Evolutionary conservation across 441 rosid genomes (phyloP), one percentile per base, ranked within the genome.

Genomic region (Croton setiger): DNA sequence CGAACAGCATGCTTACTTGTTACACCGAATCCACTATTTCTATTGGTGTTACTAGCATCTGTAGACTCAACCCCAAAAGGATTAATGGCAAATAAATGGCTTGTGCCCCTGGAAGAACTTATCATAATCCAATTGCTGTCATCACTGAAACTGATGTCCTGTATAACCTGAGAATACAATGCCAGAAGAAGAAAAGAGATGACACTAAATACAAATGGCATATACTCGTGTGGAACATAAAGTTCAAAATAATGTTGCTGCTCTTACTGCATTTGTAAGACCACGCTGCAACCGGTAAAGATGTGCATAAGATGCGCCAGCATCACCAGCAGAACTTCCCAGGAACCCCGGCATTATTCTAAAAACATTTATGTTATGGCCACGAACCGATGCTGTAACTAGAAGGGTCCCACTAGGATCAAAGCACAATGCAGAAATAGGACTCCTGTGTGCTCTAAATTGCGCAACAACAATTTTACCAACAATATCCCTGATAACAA

Each of bases 371-470:
- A 94, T 88, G 80, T 82, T 94, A 79, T 92, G 96, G 21, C 99
- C 99, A 64, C 84, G 95, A 79, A 87, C 86, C 9, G 99, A 94
- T 57, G 99, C 94, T 55, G 98, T 86, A 69, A 94, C 97, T 70
- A 94, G 81, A 66, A 94, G 87, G 43, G 79, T 85, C 80, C 98
- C 97, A 33, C 95, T 88, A 70, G 93, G 95, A 84, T 91, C 92
- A 83, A 94, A 94, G 82, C 92, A 81, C 67, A 94, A 73, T 39
- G 97, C 97, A 57, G 97, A 84, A 71, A 94, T 90, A 44, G 92
- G 94, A 79, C 93, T 91, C 78, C 80, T 87, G 83, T 94, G 98
- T n/a, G 98, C 98, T 81, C 86, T 84, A 72, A 91, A 94, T 84
- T 91, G 98, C 10, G 92, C 68, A 49, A 94, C 81, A 57, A 88